Base-by-base conservation (phyloP, 805 yeast species). In the Kluyveromyces lactis region DNA sequence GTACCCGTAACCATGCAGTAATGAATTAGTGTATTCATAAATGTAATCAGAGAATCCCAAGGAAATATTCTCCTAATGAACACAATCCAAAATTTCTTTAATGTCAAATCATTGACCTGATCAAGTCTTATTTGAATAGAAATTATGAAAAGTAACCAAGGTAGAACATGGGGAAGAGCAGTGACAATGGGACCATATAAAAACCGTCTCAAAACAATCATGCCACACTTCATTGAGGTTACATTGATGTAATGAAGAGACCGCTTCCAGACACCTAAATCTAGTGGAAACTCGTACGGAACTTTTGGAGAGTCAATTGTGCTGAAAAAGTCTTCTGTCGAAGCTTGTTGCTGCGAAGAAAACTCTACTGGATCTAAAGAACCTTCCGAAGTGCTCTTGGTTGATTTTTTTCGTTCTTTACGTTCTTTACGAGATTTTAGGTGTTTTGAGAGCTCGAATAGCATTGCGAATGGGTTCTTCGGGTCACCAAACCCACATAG, bases 401-500 rank as follows among this genome's bases (percentile, higher is more conserved):
- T 36, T 30, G 52, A 36, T 42, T 53, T 68, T 47, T 79, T 77
- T 40, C 75, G 69, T 39, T 81, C 90, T 48, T 81, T 82, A 43
- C 80, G 77, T 41, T 79, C 87, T 47, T 73, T 80, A 36, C 87
- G 65, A 49, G 80, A 86, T 43, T 74, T 79, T 44, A 84, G 60
- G 13, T 80, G 84, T 51, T 79, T 83, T 1, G 89, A 81, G 17
- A 84, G 63, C 41, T 74, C 79, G 58, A 84, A 84, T 11, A 84
- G 55, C 50, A 79, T 75, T 4, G 90, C 86, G 62, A 83, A 82
- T 15, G 90, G 87, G 52, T 81, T 83, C 33, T 69, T 67, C 4
- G 83, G 71, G 53, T 81, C 82, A 26, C 92, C 94, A 58, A 83
- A 79, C 1, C 92, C 92, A 33, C 81, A 73, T 39, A 83, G 55